A percentile compares a stretch with the other conserved stretches of the same genome.
Evolutionary conservation across 768 basidiomycete genomes (phyloP).

Genomic region (Clitopilus passeckerianus): DNA sequence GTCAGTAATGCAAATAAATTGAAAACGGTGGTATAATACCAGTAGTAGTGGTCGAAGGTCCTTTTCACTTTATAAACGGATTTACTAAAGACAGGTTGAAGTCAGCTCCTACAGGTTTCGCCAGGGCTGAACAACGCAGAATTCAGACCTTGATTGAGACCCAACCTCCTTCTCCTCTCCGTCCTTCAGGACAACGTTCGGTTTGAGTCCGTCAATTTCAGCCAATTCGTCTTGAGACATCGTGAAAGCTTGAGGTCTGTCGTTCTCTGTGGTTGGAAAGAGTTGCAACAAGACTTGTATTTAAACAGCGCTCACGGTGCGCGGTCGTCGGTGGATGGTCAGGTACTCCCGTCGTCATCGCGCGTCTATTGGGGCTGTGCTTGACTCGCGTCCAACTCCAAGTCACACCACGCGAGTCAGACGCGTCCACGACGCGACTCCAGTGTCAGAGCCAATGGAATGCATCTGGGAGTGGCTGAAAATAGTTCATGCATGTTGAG

Average conservation of each 20-base stretch:
- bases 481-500: no score
- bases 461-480: no score
- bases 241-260: not conserved
- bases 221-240: slow-evolving; percentile 39
- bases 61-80: slow-evolving; percentile 37
- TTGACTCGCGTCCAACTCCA: not conserved
- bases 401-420: not conserved
- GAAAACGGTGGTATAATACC: slow-evolving; percentile 14
- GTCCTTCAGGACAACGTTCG: slow-evolving; percentile 38
- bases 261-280: not conserved
- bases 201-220: slow-evolving; percentile 47
- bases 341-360: not conserved
- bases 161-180: slow-evolving; percentile 44
- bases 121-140: not conserved
- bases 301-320: not conserved
- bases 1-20: slow-evolving; percentile 1
- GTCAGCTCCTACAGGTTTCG: not conserved
- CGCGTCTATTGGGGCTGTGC: not conserved
- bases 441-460: not conserved
- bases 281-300: not conserved
- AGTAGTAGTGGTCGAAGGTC: slow-evolving; percentile 41
- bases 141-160: slow-evolving; percentile 24
- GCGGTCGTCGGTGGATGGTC: not conserved
- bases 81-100: slow-evolving; percentile 19
- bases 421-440: not conserved